Evolutionary conservation across 116 monocot species (phyloP).

Genomic region (Trichopus zeylanicus): DNA sequence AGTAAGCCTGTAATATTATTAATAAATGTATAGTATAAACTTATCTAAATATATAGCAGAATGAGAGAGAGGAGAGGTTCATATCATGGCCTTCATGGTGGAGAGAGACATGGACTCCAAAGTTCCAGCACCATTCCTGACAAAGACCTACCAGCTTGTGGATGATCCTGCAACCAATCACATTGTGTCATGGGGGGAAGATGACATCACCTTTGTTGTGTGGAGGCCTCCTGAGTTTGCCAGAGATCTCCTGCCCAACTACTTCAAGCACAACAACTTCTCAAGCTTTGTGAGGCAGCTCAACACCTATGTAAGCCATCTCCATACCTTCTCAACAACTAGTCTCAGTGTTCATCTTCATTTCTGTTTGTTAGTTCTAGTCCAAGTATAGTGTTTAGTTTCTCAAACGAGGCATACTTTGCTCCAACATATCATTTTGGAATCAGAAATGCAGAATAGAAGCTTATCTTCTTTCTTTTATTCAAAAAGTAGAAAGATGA

Average conservation of each 20-base stretch:
- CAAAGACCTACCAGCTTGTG: conserved; percentile 77
- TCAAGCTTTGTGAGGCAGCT: conserved; percentile 90
- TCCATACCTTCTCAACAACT: not conserved
- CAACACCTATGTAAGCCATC: conserved; percentile 72
- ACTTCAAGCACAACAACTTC: conserved; percentile 97
- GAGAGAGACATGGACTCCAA: conserved; percentile 48
- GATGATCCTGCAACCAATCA: conserved; percentile 73
- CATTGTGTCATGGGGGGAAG: conserved; percentile 89
- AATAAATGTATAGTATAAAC: conserved; percentile 14
- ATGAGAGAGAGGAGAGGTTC: conserved; percentile 5
- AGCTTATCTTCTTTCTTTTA: too few relatives aligned
- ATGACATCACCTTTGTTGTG: conserved; percentile 66
- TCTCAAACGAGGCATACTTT: too few relatives aligned
- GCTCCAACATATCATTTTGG: too few relatives aligned
- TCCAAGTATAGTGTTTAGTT: too few relatives aligned
- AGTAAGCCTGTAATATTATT: conserved; percentile 3
- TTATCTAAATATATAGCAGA: too few relatives aligned
- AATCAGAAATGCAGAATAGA: too few relatives aligned
- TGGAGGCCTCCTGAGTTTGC: conserved; percentile 81
- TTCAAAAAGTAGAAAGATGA: too few relatives aligned
- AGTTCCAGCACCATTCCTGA: conserved; percentile 73
- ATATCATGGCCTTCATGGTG: conserved; percentile 49
- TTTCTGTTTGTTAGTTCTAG: too few relatives aligned
- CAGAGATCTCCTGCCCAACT: conserved; percentile 75
- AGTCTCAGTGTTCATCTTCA: not conserved